Evolutionary conservation across 164 flowering plant genomes (phyloP).

Genomic region (Macadamia tetraphylla): DNA sequence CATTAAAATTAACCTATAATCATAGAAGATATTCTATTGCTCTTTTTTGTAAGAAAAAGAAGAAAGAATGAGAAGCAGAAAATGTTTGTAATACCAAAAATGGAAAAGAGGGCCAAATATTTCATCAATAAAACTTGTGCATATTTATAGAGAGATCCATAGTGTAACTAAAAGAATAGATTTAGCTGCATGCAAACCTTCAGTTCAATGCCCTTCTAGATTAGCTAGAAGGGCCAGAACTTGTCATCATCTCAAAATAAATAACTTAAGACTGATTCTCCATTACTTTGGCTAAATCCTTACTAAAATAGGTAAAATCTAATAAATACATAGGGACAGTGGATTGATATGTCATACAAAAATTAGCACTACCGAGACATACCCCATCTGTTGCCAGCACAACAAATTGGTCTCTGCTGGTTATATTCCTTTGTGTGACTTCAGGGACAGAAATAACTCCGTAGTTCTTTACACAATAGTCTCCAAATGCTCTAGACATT

Average conservation of each 20-base stretch:
- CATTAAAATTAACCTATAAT: too few species aligned
- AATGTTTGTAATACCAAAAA: too few species aligned
- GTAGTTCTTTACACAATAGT: constrained; percentile 64
- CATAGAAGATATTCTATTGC: too few species aligned
- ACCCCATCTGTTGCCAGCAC: constrained; percentile 95
- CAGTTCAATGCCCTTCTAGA: neutral
- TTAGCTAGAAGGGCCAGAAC: neutral
- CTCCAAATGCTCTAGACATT: constrained; percentile 95
- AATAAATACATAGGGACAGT: too few species aligned
- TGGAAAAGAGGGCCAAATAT: too few species aligned
- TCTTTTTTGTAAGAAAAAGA: too few species aligned
- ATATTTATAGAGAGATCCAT: too few species aligned
- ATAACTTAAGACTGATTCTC: neutral
- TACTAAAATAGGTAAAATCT: too few species aligned
- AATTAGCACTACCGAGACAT: constrained; percentile 11
- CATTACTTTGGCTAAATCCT: too few species aligned
- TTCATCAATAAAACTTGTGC: too few species aligned
- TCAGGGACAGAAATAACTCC: constrained; percentile 89
- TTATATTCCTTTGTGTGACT: constrained; percentile 64
- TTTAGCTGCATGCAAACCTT: neutral
- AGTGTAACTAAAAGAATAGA: neutral
- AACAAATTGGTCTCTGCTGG: constrained; percentile 58
- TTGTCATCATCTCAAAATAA: neutral
- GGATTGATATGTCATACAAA: too few species aligned
- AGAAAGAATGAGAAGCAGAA: too few species aligned